Base-by-base conservation (phyloP, 108 stramenopile genomes). In the Asterionellopsis glacialis region DNA sequence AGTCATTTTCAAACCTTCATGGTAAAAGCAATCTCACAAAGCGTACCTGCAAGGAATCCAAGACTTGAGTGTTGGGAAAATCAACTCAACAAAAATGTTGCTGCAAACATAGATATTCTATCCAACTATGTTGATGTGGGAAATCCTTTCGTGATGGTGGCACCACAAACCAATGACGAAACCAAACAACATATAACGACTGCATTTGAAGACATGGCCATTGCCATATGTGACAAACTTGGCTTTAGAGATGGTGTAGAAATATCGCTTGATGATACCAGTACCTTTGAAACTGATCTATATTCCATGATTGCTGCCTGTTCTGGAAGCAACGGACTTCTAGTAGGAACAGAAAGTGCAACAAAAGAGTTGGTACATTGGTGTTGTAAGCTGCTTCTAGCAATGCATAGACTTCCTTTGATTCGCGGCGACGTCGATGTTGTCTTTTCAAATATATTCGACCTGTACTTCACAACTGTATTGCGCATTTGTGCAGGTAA, bases 381-480 rank as follows among this genome's bases (percentile, higher is more conserved):
- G 11, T 33, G 33, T 33, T 33, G 33, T 7, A 33, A 33, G 33
- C 59, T 87, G 11, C 59, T 87, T 13, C 24, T 72, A 11, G 60
- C 82, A 9, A 62, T 81, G 19, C 54, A 74, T 0, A 79, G 64
- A 43, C 59, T 93, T 39, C 91, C 91, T 12, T 45, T 71, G 22
- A 53, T 87, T 45, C 62, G 72, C 11, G 65, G 47, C 16, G 87
- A 87, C 42, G 71, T 75, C 19, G 27, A 52, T 14, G 55, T 54
- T 18, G 85, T 78, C 12, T 44, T 89, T 11, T 55, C 45, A 28
- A 87, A 80, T 42, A 55, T 88, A 0, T 73, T 63, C 52, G 85
- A 93, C 77, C 80, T 93, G 22, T 93, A 85, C 57, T 49, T 85
- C 59, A 83, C 86, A 7, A 89, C 91, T 6, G 85, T 87, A 10